These are phyloP conservation scores for Gautieria morchelliformis DNA, from an alignment of 768 basidiomycete genomes.

Conservation along the genomic window DNA sequence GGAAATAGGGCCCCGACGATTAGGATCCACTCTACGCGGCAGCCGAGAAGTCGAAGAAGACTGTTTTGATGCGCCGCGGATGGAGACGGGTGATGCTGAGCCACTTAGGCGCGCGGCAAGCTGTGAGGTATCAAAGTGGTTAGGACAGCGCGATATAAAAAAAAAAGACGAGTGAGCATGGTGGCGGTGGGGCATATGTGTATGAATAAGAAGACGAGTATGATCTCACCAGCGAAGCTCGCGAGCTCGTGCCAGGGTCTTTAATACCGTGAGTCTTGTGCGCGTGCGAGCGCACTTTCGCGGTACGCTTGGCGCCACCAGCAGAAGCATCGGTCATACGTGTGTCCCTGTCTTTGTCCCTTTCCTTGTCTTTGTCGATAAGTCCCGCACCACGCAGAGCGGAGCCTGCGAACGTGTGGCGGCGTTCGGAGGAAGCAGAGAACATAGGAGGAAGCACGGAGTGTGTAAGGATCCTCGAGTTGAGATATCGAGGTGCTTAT, in stretches of 20 bases:
- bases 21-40: background rate
- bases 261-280: background rate
- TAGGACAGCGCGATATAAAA: background rate
- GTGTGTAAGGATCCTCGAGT: background rate
- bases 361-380: conserved; percentile 1
- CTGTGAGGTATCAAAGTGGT: background rate
- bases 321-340: conserved; percentile 3
- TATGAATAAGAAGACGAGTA: background rate
- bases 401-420: conserved; percentile 4
- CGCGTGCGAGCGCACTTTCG: conserved; percentile 5
- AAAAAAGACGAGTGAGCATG: background rate
- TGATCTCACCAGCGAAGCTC: conserved; percentile 7
- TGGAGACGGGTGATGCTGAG: background rate
- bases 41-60: background rate
- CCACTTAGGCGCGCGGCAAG: conserved; percentile 2
- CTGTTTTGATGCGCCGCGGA: conserved; percentile 5
- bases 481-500: background rate
- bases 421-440: conserved; percentile 6
- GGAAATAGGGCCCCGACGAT: background rate
- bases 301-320: conserved; percentile 5
- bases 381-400: conserved; percentile 5
- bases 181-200: background rate
- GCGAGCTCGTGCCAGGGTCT: conserved; percentile 7
- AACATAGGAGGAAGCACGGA: conserved; percentile 1
- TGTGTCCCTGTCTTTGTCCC: conserved; percentile 3